These are phyloP conservation scores for Termitomyces sp. DNA, from an alignment of 768 basidiomycete species.

Conservation along the genomic window DNA sequence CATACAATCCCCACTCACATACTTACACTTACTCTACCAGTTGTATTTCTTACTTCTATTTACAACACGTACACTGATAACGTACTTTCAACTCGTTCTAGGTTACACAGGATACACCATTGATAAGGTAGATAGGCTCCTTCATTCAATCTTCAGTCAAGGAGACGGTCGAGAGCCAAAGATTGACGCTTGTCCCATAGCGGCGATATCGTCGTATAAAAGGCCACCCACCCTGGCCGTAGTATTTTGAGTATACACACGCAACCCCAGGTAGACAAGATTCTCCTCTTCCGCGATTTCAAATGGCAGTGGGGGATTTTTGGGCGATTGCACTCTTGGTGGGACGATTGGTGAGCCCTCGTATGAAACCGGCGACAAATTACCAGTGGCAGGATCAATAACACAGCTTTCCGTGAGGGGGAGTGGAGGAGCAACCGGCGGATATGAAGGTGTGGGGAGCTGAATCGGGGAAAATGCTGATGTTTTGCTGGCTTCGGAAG, in stretches of 20 bases:
- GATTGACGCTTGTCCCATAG: not conserved
- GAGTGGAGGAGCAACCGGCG: slow-evolving; percentile 1
- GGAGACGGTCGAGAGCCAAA: slow-evolving; percentile 4
- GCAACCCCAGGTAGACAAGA: slow-evolving; percentile 33
- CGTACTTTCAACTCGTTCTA: not conserved
- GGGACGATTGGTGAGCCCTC: slow-evolving; percentile 1
- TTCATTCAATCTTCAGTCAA: no score
- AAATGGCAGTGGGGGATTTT: slow-evolving; percentile 7
- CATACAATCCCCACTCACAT: no score
- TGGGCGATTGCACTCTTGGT: not conserved
- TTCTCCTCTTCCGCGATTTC: slow-evolving; percentile 27
- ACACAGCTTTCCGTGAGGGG: slow-evolving; percentile 8
- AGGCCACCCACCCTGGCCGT: slow-evolving; percentile 27
- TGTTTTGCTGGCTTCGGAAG: not conserved
- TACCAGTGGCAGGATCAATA: slow-evolving; percentile 10
- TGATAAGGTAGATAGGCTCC: not conserved
- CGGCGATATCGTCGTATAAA: slow-evolving; percentile 6
- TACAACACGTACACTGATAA: not conserved
- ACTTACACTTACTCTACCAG: no score
- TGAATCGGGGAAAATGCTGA: not conserved
- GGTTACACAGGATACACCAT: not conserved
- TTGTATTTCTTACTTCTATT: no score
- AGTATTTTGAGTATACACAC: slow-evolving; percentile 42
- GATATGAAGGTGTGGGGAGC: not conserved
- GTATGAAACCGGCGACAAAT: not conserved